Base-by-base conservation (phyloP, 345 rosid species). In the Cardiospermum halicacabum region DNA sequence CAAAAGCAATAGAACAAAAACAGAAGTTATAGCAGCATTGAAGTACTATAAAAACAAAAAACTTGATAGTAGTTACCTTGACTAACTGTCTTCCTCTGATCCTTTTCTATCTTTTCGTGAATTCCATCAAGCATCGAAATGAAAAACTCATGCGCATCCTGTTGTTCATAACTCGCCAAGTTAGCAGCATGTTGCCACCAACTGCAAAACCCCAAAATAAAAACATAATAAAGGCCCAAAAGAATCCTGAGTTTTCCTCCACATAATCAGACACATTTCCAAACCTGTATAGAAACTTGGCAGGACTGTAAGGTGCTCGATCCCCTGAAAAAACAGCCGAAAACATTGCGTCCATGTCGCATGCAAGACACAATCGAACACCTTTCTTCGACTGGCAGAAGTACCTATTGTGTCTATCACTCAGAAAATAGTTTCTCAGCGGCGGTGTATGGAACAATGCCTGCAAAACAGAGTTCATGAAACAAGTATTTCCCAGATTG, bases 181-280 rank as follows among this genome's bases (percentile, higher is more conserved):
- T 84, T 80, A 5, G 83, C 78, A 2, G 89, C 85, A 59, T 84
- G 87, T 56, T 78, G 86, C 89, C 89, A 84, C 89, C 89, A 84
- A 66, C 89, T 84, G 78, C 78, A 51, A 58, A 40, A 45, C 10
- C 22, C 37, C 31, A 54, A 49, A 21, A 64, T 50, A 53, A 58
- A 73, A 19, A 31, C 9, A 48, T 16, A 30, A 31, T 7, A 6
- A 19, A 3, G 11, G 0, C 26, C 61, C 62, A 37, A 1, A 21
- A 10, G 24, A 57, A 53, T 11, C 39, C 24, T 47, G 22, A 9
- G 51, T 6, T 45, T 61, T 15, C 19, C 9, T 19, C 43, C 58
- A 25, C 37, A 43, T 40, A 58, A 28, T 18, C 9, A 25, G 7
- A 66, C 39, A 18, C 51, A 47, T 47, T 47, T 12, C 7, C 19